Evolutionary conservation across 495 filamentous ascomycete genomes (phyloP).

Genomic region (Halenospora varia): DNA sequence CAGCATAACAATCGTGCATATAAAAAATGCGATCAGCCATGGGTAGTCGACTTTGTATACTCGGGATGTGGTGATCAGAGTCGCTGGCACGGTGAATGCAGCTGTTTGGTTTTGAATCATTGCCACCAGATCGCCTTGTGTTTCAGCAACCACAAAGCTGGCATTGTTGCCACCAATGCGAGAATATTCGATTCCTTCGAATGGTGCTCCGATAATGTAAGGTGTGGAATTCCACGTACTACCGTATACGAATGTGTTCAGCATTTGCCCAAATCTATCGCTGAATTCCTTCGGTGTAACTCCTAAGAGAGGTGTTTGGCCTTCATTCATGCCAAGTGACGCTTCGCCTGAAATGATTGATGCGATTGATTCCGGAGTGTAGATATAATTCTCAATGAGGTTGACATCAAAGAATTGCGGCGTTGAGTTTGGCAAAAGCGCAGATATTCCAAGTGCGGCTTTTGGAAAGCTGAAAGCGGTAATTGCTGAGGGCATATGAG

Average conservation of each 20-base stretch:
- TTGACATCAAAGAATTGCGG: background rate
- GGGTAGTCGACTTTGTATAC: slow-evolving; percentile 9
- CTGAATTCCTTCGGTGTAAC: slow-evolving; percentile 9
- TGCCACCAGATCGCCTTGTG: slow-evolving; percentile 5
- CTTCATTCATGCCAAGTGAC: background rate
- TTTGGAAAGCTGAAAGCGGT: slow-evolving; percentile 14
- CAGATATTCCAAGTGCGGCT: slow-evolving; percentile 5
- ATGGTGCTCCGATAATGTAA: slow-evolving; percentile 4
- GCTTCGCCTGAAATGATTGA: background rate
- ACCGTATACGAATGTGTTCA: slow-evolving; percentile 17
- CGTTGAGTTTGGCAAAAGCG: slow-evolving; percentile 13
- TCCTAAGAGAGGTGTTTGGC: background rate
- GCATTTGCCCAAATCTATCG: slow-evolving; percentile 12
- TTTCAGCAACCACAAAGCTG: slow-evolving; percentile 8
- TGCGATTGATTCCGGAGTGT: background rate
- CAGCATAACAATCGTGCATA: slow-evolving; percentile 9
- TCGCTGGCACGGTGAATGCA: slow-evolving; percentile 14
- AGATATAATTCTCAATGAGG: slow-evolving; percentile 17
- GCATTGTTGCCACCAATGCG: slow-evolving; percentile 10
- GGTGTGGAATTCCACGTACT: slow-evolving; percentile 14
- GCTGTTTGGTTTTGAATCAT: slow-evolving; percentile 17
- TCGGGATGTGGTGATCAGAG: background rate
- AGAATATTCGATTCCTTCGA: background rate
- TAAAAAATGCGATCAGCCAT: slow-evolving; percentile 15
- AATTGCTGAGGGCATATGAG: slow-evolving; percentile 10